Percentiles rank a stretch among this genome's conserved stretches.
These are phyloP conservation scores for Pisolithus tinctorius DNA, from an alignment of 768 basidiomycete genomes.

Conservation along the genomic window DNA sequence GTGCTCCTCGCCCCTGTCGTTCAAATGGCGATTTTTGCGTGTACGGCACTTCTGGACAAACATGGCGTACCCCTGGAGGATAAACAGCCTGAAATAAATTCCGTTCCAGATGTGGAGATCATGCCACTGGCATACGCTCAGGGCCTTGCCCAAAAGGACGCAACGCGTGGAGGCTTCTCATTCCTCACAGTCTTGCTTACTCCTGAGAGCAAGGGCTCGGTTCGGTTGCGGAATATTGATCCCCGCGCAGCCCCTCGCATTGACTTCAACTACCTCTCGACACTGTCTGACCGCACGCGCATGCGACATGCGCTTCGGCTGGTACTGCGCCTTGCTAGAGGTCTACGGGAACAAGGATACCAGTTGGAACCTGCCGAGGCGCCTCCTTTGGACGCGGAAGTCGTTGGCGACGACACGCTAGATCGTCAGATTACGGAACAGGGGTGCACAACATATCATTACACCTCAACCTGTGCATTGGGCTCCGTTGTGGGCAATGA, in stretches of 20 bases:
- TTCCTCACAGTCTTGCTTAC: constrained; percentile 21
- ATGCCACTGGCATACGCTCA: constrained; percentile 18
- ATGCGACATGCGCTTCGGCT: constrained; percentile 10
- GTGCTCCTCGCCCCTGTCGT: constrained; percentile 25
- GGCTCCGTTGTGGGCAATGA: constrained; percentile 42
- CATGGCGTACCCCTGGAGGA: constrained; percentile 6
- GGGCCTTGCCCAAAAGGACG: neutral
- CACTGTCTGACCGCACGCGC: neutral
- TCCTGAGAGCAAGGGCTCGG: constrained; percentile 12
- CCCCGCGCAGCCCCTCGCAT: constrained; percentile 11
- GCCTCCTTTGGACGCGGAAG: neutral
- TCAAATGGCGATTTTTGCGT: constrained; percentile 26
- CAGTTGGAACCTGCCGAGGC: neutral
- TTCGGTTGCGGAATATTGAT: constrained; percentile 14
- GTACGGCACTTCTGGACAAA: constrained; percentile 21
- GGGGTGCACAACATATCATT: constrained; percentile 28
- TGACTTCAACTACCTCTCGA: constrained; percentile 5
- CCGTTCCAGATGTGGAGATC: constrained; percentile 35
- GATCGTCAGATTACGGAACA: neutral
- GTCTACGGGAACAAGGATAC: neutral
- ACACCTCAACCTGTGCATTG: constrained; percentile 32
- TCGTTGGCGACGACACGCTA: neutral
- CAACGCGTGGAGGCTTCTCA: constrained; percentile 18
- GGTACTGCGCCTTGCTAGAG: neutral
- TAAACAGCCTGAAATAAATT: constrained; percentile 13